Conservation (phyloP, 305 asterid genomes). For the Plantago coronopus region DNA sequence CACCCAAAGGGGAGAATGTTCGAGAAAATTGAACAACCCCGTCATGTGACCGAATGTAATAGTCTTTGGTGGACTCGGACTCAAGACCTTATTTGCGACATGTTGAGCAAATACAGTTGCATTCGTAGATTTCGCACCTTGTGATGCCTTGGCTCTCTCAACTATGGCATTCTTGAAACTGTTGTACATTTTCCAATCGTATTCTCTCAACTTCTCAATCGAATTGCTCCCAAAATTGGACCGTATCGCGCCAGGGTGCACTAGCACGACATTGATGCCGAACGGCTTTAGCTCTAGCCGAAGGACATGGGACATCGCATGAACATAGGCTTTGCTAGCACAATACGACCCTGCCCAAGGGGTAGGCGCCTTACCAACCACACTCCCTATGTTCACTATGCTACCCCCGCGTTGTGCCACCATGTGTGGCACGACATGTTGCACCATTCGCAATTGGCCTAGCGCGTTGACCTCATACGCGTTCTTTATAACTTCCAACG, state of each 20-base stretch:
- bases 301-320: slow-evolving; percentile 48
- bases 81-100: slow-evolving; percentile 41
- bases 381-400: slow-evolving; percentile 61
- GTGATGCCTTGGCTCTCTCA: slow-evolving; percentile 61
- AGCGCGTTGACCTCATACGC: slow-evolving; percentile 56
- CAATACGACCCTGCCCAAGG: slow-evolving; percentile 83
- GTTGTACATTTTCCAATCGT: slow-evolving; percentile 58
- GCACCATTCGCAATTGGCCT: slow-evolving; percentile 62
- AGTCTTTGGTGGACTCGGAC: slow-evolving; percentile 46
- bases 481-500: slow-evolving; percentile 35
- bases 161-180: slow-evolving; percentile 41
- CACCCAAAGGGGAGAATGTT: slow-evolving; percentile 57
- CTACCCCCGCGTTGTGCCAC: slow-evolving; percentile 37
- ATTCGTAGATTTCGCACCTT: slow-evolving; percentile 49
- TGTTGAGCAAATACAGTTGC: slow-evolving; percentile 50
- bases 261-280: slow-evolving; percentile 43
- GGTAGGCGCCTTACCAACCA: slow-evolving; percentile 61
- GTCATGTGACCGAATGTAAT: slow-evolving; percentile 55
- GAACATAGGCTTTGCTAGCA: slow-evolving; percentile 59
- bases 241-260: slow-evolving; percentile 50
- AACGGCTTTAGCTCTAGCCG: slow-evolving; percentile 58
- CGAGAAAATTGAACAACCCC: slow-evolving; percentile 45
- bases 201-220: slow-evolving; percentile 29
- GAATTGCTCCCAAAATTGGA: slow-evolving; percentile 46
- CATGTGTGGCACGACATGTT: slow-evolving; percentile 65